These are phyloP conservation scores for Oryza glumipatula DNA, from an alignment of 176 grass and related monocot species.

Conservation along the genomic window DNA sequence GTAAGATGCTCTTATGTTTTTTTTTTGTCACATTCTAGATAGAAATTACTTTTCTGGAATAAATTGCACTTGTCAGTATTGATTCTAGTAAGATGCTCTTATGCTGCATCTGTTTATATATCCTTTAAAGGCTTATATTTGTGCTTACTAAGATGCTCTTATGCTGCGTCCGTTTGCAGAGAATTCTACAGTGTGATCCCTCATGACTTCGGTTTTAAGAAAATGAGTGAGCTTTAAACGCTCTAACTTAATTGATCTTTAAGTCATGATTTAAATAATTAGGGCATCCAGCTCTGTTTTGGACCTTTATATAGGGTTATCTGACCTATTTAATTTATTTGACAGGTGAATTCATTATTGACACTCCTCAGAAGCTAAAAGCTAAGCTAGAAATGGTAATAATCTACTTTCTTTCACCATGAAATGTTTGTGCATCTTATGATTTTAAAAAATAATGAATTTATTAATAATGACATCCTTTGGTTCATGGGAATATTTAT, in stretches of 20 bases:
- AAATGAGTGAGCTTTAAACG: slow-evolving; percentile 73
- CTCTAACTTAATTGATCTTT: slow-evolving; percentile 23
- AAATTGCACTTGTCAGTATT: background rate
- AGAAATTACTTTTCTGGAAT: background rate
- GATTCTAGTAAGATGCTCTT: slow-evolving; percentile 13
- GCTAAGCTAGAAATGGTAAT: slow-evolving; percentile 55
- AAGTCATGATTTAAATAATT: slow-evolving; percentile 37
- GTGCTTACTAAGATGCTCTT: slow-evolving; percentile 15
- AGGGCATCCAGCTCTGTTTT: slow-evolving; percentile 16
- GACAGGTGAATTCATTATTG: slow-evolving; percentile 85
- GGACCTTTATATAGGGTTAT: slow-evolving; percentile 33
- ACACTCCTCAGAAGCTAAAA: slow-evolving; percentile 24
- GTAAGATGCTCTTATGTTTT: background rate
- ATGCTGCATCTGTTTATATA: slow-evolving; percentile 17
- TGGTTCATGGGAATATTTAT: background rate
- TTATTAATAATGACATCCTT: background rate
- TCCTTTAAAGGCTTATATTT: background rate
- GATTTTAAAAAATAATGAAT: background rate
- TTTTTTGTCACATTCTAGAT: slow-evolving; percentile 30
- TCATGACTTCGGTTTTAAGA: slow-evolving; percentile 98
- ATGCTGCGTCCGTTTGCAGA: slow-evolving; percentile 35
- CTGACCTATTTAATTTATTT: slow-evolving; percentile 39
- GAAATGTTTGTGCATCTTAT: too few species aligned
- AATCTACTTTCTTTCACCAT: slow-evolving; percentile 15
- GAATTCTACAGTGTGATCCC: slow-evolving; percentile 81